Base-by-base conservation (phyloP, 2,329 filamentous ascomycete genomes). In the Fusarium mexicanum region DNA sequence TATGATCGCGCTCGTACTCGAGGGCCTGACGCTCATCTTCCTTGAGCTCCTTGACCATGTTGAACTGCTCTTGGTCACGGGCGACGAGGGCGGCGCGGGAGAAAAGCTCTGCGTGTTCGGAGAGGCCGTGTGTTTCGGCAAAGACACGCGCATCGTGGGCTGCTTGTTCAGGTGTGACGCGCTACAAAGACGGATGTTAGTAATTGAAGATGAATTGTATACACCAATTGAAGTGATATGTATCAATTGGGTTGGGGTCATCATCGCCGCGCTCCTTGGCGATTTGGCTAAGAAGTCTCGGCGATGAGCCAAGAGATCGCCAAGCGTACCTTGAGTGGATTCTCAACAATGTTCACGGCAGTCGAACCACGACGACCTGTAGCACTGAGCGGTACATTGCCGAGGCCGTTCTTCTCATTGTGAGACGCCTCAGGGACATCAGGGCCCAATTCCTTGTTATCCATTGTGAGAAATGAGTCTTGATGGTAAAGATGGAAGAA, bases 1-100 rank as follows among this genome's bases (percentile, higher is more conserved):
- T 89, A 80, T 91, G 88, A 85, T 90, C 69, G 84, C 89, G 73
- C 85, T 90, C 75, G 79, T 84, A 79, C 14, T 72, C 62, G 4
- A 80, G 77, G 3, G 80, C 77, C 0, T 47, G 37, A 50, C 89
- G 84, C 44, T 84, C 83, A 3, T 78, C 74, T 0, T 79, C 79
- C 4, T 71, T 60, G 2, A 85, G 76, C 20, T 80, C 77, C 1
- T 79, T 50, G 17, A 82, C 58, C 5, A 61, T 66, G 43, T 78
- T 72, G 50, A 83, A 81, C 2, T 59, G 54, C 2, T 73, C 65
- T 4, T 68, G 72, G 46, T 81, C 78, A 11, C 82, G 81, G 1
- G 83, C 82, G 6, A 84, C 81, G 13, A 84, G 78, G 9, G 82
- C 82, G 20, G 79, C 83, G 22, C 82, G 81, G n/a, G 78, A 80